Percentiles rank a stretch among this genome's conserved stretches.
Conservation (phyloP, 371 early-diverging fungal genomes). For the Haplosporangium sp. region DNA sequence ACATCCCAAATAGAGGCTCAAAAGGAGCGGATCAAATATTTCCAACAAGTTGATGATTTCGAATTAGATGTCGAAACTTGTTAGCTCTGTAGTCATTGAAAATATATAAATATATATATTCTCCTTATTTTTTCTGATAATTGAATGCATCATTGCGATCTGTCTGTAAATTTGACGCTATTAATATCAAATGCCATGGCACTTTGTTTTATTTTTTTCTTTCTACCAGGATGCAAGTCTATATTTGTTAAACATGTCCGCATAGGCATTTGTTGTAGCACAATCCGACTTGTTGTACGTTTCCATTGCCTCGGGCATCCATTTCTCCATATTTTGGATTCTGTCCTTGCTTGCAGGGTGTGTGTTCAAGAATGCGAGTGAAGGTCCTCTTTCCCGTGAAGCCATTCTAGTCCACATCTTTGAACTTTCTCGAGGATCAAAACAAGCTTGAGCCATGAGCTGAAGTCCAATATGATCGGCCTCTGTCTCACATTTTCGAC, state of each 20-base stretch:
- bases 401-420: slow-evolving; percentile 73
- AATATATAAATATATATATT: background rate
- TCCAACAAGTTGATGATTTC: slow-evolving; percentile 43
- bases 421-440: slow-evolving; percentile 84
- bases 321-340: slow-evolving; percentile 73
- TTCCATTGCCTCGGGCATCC: slow-evolving; percentile 77
- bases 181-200: background rate
- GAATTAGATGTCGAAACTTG: slow-evolving; percentile 41
- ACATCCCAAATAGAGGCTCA: slow-evolving; percentile 23
- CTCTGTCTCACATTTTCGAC: slow-evolving; percentile 90
- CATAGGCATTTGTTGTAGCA: slow-evolving; percentile 55
- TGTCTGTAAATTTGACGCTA: background rate
- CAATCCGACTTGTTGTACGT: slow-evolving; percentile 55
- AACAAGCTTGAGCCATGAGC: slow-evolving; percentile 94
- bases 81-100: background rate
- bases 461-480: slow-evolving; percentile 91
- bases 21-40: slow-evolving; percentile 35
- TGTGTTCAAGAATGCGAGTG: slow-evolving; percentile 83
- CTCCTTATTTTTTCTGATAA: background rate
- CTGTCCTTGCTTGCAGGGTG: slow-evolving; percentile 87
- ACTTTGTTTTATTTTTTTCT: too few relatives aligned
- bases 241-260: slow-evolving; percentile 50
- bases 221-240: slow-evolving; percentile 36
- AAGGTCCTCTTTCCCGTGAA: slow-evolving; percentile 42
- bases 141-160: background rate